phyloP scores from a whole-genome alignment of 208 protist species.

The Trypanosomatidae sp. region DNA sequence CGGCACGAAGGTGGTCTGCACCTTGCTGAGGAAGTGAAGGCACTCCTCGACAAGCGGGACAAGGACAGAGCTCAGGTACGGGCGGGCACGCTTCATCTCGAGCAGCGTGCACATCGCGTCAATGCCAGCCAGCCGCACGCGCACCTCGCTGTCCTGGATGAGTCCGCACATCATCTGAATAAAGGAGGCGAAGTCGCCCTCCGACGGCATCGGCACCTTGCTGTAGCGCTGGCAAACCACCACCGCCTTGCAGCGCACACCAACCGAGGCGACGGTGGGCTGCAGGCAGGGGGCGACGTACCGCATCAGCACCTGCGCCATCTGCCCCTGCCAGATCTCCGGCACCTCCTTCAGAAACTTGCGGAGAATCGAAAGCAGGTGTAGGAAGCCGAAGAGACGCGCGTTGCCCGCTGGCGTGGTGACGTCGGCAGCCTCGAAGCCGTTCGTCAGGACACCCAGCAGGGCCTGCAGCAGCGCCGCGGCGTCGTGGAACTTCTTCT shows the following conservation, averaged over 20 bases:
- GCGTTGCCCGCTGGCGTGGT: conserved; percentile 47
- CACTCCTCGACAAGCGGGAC: conserved; percentile 86
- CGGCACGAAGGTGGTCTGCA: conserved; percentile 88
- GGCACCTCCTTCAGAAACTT: conserved; percentile 73
- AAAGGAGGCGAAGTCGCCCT: conserved; percentile 79
- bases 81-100: conserved; percentile 73
- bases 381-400: conserved; percentile 77
- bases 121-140: conserved; percentile 78
- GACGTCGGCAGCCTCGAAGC: conserved; percentile 53
- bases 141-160: conserved; percentile 66
- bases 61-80: conserved; percentile 77
- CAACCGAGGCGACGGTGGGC: conserved; percentile 40
- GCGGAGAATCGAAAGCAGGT: conserved; percentile 78
- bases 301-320: conserved; percentile 73
- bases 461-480: conserved; percentile 63
- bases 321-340: conserved; percentile 74
- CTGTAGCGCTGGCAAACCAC: conserved; percentile 83
- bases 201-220: conserved; percentile 72
- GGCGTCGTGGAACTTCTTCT: conserved; percentile 79
- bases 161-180: conserved; percentile 68
- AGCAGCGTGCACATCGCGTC: conserved; percentile 86
- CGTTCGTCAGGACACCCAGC: conserved; percentile 51
- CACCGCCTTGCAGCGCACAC: conserved; percentile 81
- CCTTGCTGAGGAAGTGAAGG: conserved; percentile 82
- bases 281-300: conserved; percentile 78